These are phyloP conservation scores for Forsythia suspensa DNA, from an alignment of 257 asterid genomes.

Conservation along the genomic window DNA sequence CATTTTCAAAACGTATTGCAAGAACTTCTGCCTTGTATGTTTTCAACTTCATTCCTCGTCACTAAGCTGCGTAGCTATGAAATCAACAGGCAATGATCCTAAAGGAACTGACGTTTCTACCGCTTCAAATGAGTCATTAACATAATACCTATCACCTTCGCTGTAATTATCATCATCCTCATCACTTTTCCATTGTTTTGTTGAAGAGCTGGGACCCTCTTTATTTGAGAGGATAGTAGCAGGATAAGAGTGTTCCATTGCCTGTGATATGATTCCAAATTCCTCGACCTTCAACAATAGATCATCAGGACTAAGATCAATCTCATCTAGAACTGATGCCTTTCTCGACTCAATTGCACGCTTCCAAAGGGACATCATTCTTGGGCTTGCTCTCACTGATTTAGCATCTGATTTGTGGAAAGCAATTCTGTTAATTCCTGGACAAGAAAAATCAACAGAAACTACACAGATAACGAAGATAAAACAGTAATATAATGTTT, in stretches of 20 bases:
- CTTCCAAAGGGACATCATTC: constrained; percentile 74
- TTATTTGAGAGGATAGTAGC: constrained; percentile 45
- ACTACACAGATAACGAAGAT: neutral
- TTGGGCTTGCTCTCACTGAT: constrained; percentile 54
- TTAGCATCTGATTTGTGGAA: constrained; percentile 27
- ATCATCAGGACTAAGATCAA: constrained; percentile 64
- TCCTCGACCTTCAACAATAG: constrained; percentile 78
- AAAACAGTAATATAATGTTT: neutral
- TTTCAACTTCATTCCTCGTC: constrained; percentile 36
- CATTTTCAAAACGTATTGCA: neutral
- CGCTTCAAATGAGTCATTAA: constrained; percentile 48
- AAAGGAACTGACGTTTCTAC: constrained; percentile 45
- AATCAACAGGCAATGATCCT: constrained; percentile 83
- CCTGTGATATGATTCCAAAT: constrained; percentile 62
- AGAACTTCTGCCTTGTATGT: neutral
- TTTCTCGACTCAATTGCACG: constrained; percentile 70
- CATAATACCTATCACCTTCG: constrained; percentile 31
- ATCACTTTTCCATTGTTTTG: neutral
- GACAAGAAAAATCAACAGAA: neutral
- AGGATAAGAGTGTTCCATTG: constrained; percentile 71
- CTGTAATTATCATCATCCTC: constrained; percentile 21
- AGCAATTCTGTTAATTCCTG: constrained; percentile 19
- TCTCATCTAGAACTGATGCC: constrained; percentile 64
- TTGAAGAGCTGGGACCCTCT: constrained; percentile 15
- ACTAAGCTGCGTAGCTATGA: constrained; percentile 41